Percentiles rank a stretch among this genome's conserved stretches.
Evolutionary conservation across 306 rosid genomes (phyloP).

Genomic region (Rosa persica): DNA sequence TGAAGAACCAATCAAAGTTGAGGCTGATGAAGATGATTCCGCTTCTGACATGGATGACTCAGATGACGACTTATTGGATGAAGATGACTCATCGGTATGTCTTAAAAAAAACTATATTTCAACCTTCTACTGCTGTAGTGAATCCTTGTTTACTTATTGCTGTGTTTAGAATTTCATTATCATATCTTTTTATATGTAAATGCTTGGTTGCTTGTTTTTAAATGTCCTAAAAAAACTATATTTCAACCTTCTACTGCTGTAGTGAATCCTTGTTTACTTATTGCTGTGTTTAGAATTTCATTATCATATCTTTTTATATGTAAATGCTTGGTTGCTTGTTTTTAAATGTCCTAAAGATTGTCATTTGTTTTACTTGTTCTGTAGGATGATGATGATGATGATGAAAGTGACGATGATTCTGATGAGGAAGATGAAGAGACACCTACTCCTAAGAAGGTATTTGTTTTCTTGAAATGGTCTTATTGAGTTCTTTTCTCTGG

Average conservation of each 20-base stretch:
- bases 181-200: too few relatives aligned
- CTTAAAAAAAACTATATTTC: too few relatives aligned
- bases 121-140: too few relatives aligned
- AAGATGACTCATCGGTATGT: slow-evolving; percentile 29
- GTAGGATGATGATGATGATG: slow-evolving; percentile 52
- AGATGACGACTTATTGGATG: slow-evolving; percentile 22
- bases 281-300: background rate
- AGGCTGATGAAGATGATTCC: slow-evolving; percentile 36
- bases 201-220: background rate
- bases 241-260: too few relatives aligned
- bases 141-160: too few relatives aligned
- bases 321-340: too few relatives aligned
- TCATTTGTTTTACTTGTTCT: background rate
- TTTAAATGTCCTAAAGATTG: background rate
- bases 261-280: too few relatives aligned
- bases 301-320: too few relatives aligned
- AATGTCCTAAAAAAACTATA: background rate
- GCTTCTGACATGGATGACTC: slow-evolving; percentile 41
- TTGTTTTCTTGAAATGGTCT: too few relatives aligned
- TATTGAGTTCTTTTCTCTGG: background rate
- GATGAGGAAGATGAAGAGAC: slow-evolving; percentile 55
- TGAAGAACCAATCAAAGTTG: slow-evolving; percentile 52
- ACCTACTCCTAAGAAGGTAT: slow-evolving; percentile 64
- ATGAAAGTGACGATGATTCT: slow-evolving; percentile 32
- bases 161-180: background rate